Conservation (phyloP, 768 basidiomycete genomes). For the Hygrocybe punicea region DNA sequence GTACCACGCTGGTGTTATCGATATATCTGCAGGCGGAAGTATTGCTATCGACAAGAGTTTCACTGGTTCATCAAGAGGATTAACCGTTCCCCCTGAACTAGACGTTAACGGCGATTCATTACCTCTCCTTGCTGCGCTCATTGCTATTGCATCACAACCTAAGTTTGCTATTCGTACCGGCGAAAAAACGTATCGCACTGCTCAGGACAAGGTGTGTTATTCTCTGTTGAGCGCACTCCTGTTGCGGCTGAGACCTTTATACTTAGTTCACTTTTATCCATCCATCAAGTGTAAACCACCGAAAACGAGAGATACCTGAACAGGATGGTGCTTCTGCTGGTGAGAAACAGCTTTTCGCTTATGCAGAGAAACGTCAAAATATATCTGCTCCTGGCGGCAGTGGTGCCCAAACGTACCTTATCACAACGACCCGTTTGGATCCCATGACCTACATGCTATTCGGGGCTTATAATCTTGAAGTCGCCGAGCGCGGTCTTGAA, state of each 20-base stretch:
- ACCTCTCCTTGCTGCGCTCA: conserved; percentile 77
- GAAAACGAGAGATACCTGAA: conserved; percentile 45
- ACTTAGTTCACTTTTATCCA: conserved; percentile 72
- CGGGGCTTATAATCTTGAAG: conserved; percentile 75
- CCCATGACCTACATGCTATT: conserved; percentile 89
- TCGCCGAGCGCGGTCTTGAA: conserved; percentile 68
- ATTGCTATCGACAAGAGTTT: conserved; percentile 25
- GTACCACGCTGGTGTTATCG: conserved; percentile 76
- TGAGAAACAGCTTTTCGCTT: conserved; percentile 79
- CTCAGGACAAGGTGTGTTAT: conserved; percentile 71
- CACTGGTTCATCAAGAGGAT: conserved; percentile 32
- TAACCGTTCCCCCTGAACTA: conserved; percentile 59
- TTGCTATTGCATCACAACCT: conserved; percentile 82
- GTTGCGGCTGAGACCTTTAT: conserved; percentile 6
- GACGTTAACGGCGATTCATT: conserved; percentile 70
- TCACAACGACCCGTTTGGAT: conserved; percentile 81
- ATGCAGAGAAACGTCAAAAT: conserved; percentile 80
- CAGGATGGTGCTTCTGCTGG: conserved; percentile 26
- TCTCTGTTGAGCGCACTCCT: background rate
- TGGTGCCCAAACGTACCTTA: conserved; percentile 61
- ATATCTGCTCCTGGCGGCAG: conserved; percentile 45
- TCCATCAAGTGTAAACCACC: conserved; percentile 80
- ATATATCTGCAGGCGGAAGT: conserved; percentile 68
- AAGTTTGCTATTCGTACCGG: conserved; percentile 82
- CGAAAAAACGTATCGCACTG: conserved; percentile 66